A percentile compares a stretch with the other conserved stretches of the same genome.
phyloP scores from a whole-genome alignment of 2,329 filamentous ascomycete species.

The Xylariales sp. region DNA sequence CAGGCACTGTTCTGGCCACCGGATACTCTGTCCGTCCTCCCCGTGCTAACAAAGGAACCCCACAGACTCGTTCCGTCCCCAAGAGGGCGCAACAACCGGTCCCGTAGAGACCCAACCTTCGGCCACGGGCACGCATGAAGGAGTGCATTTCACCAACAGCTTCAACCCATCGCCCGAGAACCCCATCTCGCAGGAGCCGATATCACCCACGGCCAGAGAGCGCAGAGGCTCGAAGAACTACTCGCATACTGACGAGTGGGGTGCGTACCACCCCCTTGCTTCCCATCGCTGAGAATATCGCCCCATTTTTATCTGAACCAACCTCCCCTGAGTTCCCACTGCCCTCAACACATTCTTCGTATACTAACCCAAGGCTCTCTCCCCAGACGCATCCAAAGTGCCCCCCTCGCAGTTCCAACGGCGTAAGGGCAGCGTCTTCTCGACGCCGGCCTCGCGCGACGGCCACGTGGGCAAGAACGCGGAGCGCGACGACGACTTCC shows the following conservation, averaged over 20 bases:
- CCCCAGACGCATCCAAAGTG: slow-evolving; percentile 59
- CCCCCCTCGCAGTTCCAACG: slow-evolving; percentile 66
- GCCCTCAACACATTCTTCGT: slow-evolving; percentile 8
- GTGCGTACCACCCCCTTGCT: slow-evolving; percentile 26
- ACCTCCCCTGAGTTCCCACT: neutral
- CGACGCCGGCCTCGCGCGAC: slow-evolving; percentile 60
- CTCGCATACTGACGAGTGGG: slow-evolving; percentile 41
- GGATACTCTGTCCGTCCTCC: too few species aligned
- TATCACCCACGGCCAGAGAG: slow-evolving; percentile 30
- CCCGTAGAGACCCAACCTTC: neutral
- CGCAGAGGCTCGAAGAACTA: slow-evolving; percentile 25
- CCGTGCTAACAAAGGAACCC: too few species aligned
- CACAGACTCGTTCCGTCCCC: slow-evolving; percentile 5
- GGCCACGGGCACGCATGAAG: neutral
- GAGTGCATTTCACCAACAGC: slow-evolving; percentile 10
- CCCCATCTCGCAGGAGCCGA: neutral
- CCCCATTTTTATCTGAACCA: neutral
- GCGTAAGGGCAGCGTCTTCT: slow-evolving; percentile 64
- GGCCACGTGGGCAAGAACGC: slow-evolving; percentile 59
- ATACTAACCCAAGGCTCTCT: neutral
- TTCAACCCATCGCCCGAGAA: slow-evolving; percentile 6
- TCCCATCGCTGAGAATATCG: neutral
- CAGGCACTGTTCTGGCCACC: neutral
- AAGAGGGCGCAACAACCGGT: slow-evolving; percentile 1
- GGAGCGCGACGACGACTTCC: slow-evolving; percentile 48